A percentile compares a stretch with the other conserved stretches of the same genome.
Evolutionary conservation across 2,329 filamentous ascomycete genomes (phyloP).

Genomic region (Bipolaris zeicola): DNA sequence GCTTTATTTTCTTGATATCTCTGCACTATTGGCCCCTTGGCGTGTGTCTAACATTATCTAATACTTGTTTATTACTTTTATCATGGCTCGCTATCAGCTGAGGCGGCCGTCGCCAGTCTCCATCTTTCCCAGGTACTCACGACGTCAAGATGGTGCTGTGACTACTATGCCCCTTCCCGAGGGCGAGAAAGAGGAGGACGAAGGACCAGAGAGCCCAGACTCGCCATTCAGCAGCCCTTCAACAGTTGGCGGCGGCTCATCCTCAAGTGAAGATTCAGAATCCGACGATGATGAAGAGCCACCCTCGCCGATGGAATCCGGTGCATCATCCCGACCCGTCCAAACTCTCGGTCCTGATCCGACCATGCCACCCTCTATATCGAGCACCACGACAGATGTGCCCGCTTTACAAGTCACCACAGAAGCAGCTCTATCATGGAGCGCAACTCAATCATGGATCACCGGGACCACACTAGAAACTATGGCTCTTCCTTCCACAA

Average conservation of each 20-base stretch:
- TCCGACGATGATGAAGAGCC: constrained; percentile 21
- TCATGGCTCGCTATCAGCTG: constrained; percentile 38
- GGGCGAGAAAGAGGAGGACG: constrained; percentile 9
- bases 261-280: constrained; percentile 7
- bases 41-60: constrained; percentile 12
- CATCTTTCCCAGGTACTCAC: constrained; percentile 20
- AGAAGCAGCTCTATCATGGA: constrained; percentile 5
- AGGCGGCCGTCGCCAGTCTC: constrained; percentile 36
- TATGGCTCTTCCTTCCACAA: constrained; percentile 4
- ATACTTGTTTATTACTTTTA: constrained; percentile 10
- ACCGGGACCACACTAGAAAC: constrained; percentile 7
- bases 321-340: not conserved
- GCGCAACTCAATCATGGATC: constrained; percentile 12
- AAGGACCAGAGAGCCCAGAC: constrained; percentile 32
- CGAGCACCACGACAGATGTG: not conserved
- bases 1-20: constrained; percentile 7
- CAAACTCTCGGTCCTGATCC: constrained; percentile 6
- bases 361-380: not conserved
- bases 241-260: constrained; percentile 4
- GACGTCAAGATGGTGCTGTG: constrained; percentile 27
- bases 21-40: constrained; percentile 11
- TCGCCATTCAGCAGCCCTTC: constrained; percentile 28
- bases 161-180: constrained; percentile 12
- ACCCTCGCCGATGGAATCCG: constrained; percentile 15
- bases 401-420: constrained; percentile 13